Conservation (phyloP, 768 basidiomycete genomes). For the Hygrophorus pudorinus region DNA sequence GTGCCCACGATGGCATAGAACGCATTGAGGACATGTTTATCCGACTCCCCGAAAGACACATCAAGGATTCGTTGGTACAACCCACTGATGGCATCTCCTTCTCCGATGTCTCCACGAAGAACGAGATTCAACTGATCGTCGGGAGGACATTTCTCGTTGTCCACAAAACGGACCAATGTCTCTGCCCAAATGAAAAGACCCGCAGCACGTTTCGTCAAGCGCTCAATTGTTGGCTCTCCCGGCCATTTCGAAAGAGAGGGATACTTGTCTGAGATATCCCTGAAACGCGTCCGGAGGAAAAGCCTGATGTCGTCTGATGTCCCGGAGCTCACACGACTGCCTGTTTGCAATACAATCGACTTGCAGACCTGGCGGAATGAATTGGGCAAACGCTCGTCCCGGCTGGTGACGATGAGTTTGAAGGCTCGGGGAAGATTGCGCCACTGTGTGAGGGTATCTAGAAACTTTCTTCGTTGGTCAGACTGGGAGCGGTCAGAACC, state of each 20-base stretch:
- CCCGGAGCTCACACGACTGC: neutral
- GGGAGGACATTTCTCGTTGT: conserved; percentile 1
- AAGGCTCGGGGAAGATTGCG: neutral
- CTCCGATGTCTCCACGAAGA: neutral
- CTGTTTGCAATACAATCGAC: neutral
- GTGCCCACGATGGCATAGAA: neutral
- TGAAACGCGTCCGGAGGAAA: conserved; percentile 1
- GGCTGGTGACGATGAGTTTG: conserved; percentile 3
- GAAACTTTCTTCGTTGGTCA: neutral
- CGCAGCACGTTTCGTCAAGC: conserved; percentile 9
- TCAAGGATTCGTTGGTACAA: neutral
- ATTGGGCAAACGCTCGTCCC: neutral
- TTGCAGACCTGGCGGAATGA: neutral
- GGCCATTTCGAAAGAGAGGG: neutral
- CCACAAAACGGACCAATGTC: conserved; percentile 2
- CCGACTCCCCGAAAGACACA: neutral
- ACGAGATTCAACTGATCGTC: neutral
- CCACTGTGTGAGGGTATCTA: neutral
- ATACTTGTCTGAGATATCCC: neutral
- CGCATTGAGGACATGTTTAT: neutral
- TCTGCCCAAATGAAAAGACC: conserved; percentile 7
- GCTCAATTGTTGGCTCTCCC: neutral
- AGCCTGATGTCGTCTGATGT: neutral
- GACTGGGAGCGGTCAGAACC: conserved; percentile 14
- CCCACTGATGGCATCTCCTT: neutral